Percentiles rank a stretch among this genome's conserved stretches.
Evolutionary conservation across 2,329 filamentous ascomycete genomes (phyloP).

Genomic region (Exophiala phaeomuriformis): DNA sequence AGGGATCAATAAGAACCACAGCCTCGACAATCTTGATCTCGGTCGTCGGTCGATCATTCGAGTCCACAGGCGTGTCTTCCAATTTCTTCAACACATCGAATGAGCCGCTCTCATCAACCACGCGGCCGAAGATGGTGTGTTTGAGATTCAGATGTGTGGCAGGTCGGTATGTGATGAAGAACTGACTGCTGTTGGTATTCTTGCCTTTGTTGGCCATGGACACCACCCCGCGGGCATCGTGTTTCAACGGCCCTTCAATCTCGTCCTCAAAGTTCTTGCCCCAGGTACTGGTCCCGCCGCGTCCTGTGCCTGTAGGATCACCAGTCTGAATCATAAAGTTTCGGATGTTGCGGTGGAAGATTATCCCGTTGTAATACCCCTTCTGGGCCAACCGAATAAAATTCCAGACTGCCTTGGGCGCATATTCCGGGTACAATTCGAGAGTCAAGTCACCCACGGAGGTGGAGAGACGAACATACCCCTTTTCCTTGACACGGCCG

Average conservation of each 20-base stretch:
- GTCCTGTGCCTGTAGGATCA: conserved; percentile 84
- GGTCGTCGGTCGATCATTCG: conserved; percentile 65
- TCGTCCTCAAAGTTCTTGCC: conserved; percentile 92
- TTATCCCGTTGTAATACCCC: conserved; percentile 75
- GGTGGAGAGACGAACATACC: conserved; percentile 84
- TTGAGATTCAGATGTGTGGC: conserved; percentile 84
- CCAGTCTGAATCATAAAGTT: conserved; percentile 98
- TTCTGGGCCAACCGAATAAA: conserved; percentile 81
- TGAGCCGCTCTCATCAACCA: conserved; percentile 57
- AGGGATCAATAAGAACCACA: conserved; percentile 84
- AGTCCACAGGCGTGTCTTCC: conserved; percentile 69
- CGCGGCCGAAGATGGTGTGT: conserved; percentile 89
- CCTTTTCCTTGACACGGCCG: conserved; percentile 78
- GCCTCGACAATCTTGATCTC: conserved; percentile 77
- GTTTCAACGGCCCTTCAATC: conserved; percentile 80
- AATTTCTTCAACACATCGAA: conserved; percentile 63
- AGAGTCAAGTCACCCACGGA: conserved; percentile 77
- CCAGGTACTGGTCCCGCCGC: conserved; percentile 88
- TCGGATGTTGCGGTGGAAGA: conserved; percentile 88
- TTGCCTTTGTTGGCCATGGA: conserved; percentile 99
- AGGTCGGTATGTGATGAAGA: conserved; percentile 84
- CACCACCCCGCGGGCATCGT: conserved; percentile 69
- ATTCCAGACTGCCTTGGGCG: conserved; percentile 93
- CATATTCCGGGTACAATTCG: conserved; percentile 83
- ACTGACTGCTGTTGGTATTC: conserved; percentile 93